Conservation (phyloP, 2,329 filamentous ascomycete species). For the Torrubiella hemipterigena region DNA sequence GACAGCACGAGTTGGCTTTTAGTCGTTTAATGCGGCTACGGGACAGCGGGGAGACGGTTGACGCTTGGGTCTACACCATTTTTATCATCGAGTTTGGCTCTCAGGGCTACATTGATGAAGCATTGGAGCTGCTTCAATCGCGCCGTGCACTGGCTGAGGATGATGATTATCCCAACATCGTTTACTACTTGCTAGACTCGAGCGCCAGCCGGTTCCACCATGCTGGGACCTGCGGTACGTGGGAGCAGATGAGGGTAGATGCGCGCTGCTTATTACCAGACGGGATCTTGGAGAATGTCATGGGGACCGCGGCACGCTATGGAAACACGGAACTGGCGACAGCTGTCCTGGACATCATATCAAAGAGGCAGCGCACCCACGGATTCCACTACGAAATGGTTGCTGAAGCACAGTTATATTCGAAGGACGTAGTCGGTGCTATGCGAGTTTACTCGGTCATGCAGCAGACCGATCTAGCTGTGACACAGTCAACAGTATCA, state of each 20-base stretch:
- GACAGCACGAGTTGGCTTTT: conserved; percentile 71
- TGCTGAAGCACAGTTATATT: conserved; percentile 54
- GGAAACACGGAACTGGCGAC: conserved; percentile 59
- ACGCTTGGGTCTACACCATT: conserved; percentile 67
- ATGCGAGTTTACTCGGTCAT: conserved; percentile 65
- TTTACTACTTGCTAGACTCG: conserved; percentile 62
- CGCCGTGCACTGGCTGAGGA: conserved; percentile 27
- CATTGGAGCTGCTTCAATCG: conserved; percentile 49
- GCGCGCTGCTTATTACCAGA: conserved; percentile 34
- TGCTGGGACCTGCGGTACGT: conserved; percentile 55
- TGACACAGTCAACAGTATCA: conserved; percentile 4
- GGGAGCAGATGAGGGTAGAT: conserved; percentile 51
- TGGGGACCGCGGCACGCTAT: conserved; percentile 58
- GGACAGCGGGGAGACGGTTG: conserved; percentile 41
- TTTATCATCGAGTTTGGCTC: conserved; percentile 64
- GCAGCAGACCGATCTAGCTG: conserved; percentile 39
- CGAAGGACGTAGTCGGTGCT: conserved; percentile 50
- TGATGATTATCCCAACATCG: conserved; percentile 46
- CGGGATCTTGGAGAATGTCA: conserved; percentile 53
- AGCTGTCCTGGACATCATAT: conserved; percentile 47
- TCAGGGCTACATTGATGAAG: conserved; percentile 30
- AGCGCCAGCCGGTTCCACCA: conserved; percentile 55
- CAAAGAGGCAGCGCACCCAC: conserved; percentile 34
- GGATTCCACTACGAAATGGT: conserved; percentile 71
- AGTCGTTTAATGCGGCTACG: conserved; percentile 57